Conservation (phyloP, 1,139 yeast species). For the Nakaseomyces kungkrabaensis region DNA sequence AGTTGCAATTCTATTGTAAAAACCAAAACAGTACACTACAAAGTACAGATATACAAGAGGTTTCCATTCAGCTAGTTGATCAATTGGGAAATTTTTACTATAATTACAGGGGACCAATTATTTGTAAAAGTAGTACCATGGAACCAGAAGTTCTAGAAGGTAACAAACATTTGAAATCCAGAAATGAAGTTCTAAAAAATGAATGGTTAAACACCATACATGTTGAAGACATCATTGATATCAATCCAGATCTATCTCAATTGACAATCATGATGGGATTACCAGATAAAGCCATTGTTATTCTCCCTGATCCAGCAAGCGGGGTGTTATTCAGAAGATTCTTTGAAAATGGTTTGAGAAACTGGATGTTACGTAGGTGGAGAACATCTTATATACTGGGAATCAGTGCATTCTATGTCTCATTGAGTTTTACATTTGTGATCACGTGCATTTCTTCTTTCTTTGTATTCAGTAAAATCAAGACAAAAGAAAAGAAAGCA, state of each 20-base stretch:
- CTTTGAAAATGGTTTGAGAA: constrained; percentile 23
- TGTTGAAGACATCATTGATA: constrained; percentile 10
- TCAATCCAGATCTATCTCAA: background rate
- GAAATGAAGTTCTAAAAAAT: constrained; percentile 10
- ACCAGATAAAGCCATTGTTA: too few relatives aligned
- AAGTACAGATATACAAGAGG: background rate
- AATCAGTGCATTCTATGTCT: constrained; percentile 13
- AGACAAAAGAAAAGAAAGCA: background rate
- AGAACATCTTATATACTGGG: constrained; percentile 22
- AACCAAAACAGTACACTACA: background rate
- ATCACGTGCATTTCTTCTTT: constrained; percentile 9
- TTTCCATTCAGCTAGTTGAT: background rate
- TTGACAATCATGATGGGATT: background rate
- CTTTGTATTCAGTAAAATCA: constrained; percentile 2
- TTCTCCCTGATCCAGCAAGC: background rate
- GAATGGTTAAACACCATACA: constrained; percentile 19
- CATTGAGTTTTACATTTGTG: constrained; percentile 7
- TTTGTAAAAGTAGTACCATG: background rate
- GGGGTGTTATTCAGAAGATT: background rate
- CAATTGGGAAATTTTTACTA: background rate
- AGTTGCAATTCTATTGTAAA: constrained; percentile 17
- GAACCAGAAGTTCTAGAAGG: background rate
- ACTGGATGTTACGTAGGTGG: constrained; percentile 22
- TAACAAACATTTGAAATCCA: constrained; percentile 8
- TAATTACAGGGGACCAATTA: background rate